Percentiles rank a stretch among this genome's conserved stretches.
phyloP scores from a whole-genome alignment of 345 rosid genomes.

The Reutealis trisperma region DNA sequence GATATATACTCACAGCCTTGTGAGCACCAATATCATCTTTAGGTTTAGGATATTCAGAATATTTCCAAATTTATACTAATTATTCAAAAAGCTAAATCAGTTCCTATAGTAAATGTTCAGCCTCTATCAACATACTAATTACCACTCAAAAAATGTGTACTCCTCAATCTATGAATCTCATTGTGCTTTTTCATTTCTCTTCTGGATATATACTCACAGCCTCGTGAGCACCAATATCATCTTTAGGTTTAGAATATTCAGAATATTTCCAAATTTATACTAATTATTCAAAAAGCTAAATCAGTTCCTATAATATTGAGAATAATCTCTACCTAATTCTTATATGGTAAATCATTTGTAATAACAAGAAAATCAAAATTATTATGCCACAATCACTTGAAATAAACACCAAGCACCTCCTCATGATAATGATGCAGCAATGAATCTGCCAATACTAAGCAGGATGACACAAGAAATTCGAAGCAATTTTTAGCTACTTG shows the following conservation, averaged over 20 bases:
- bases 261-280: background rate
- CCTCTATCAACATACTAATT: background rate
- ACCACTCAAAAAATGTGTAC: background rate
- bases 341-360: too few relatives aligned
- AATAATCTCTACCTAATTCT: background rate
- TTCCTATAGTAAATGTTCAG: too few relatives aligned
- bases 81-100: background rate
- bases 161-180: background rate
- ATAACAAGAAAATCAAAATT: background rate
- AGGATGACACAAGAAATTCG: background rate
- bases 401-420: background rate
- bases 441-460: background rate
- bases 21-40: background rate
- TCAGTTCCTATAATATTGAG: background rate
- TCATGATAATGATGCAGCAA: background rate
- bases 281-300: background rate
- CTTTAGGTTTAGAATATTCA: background rate
- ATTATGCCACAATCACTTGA: background rate
- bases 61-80: background rate
- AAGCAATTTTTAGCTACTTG: background rate
- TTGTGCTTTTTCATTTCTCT: background rate
- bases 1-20: background rate
- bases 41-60: background rate
- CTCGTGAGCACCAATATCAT: background rate
- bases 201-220: too few relatives aligned